A percentile compares a stretch with the other conserved stretches of the same genome.
Conservation (phyloP, 345 rosid genomes). For the Syzygium aqueum region DNA sequence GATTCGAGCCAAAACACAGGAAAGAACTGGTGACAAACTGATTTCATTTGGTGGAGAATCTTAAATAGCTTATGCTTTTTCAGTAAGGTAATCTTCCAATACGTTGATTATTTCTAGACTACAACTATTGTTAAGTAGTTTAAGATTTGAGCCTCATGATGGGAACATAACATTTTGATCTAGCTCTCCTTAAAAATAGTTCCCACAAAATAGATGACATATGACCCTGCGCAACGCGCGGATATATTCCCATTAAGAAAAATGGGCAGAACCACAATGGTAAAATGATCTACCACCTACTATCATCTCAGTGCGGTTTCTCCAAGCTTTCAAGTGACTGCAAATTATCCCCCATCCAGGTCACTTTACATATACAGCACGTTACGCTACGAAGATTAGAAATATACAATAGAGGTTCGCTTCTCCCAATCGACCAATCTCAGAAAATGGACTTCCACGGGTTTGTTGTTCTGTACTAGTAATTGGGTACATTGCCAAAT, state of each 20-base stretch:
- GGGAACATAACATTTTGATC: neutral
- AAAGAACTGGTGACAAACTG: neutral
- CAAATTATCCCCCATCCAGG: neutral
- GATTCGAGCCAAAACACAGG: neutral
- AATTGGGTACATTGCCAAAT: neutral
- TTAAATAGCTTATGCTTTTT: neutral
- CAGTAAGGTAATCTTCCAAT: neutral
- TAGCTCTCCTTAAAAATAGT: neutral
- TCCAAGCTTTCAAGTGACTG: neutral
- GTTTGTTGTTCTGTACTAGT: neutral
- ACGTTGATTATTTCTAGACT: neutral
- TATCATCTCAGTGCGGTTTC: neutral
- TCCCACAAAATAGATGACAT: neutral
- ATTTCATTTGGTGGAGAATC: neutral
- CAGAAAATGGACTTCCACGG: neutral
- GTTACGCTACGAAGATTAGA: neutral
- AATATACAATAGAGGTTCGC: neutral
- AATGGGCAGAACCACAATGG: neutral
- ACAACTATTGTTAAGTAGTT: neutral
- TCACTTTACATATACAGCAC: neutral
- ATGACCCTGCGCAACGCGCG: neutral
- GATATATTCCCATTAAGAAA: neutral
- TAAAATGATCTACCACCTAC: neutral
- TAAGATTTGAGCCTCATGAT: neutral
- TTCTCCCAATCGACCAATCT: neutral